A percentile compares a stretch with the other conserved stretches of the same genome.
Conservation (phyloP, 2,329 filamentous ascomycete genomes). For the Colletotrichum orchidophilum region DNA sequence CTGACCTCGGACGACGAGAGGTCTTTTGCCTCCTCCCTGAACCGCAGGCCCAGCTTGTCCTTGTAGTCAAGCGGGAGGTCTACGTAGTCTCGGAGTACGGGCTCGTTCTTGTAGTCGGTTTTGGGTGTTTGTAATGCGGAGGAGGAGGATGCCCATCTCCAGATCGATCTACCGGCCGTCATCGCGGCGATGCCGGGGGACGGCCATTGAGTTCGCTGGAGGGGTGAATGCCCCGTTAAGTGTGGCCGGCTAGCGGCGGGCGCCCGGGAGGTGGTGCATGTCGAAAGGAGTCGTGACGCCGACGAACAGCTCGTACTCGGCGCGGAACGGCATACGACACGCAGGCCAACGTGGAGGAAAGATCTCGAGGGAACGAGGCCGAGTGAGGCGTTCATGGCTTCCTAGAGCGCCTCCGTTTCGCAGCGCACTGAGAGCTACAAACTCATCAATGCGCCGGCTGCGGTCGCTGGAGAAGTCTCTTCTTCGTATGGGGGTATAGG, state of each 20-base stretch:
- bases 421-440: conserved; percentile 21
- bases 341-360: conserved; percentile 28
- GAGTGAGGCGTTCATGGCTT: conserved; percentile 33
- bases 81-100: conserved; percentile 61
- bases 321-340: neutral
- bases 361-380: conserved; percentile 30
- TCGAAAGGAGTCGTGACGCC: conserved; percentile 18
- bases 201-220: conserved; percentile 12
- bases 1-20: conserved; percentile 57
- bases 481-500: neutral
- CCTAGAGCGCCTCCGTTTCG: conserved; percentile 4
- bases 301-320: neutral
- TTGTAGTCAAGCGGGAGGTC: conserved; percentile 66
- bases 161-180: neutral
- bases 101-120: conserved; percentile 32
- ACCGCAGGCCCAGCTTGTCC: conserved; percentile 64
- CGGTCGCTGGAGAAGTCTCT: neutral
- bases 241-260: conserved; percentile 3
- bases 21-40: conserved; percentile 52
- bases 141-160: conserved; percentile 5
- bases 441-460: conserved; percentile 28
- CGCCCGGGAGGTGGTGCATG: neutral
- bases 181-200: conserved; percentile 12
- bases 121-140: conserved; percentile 23
- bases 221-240: conserved; percentile 11